These are phyloP conservation scores for Euclidium syriacum DNA, from an alignment of 345 rosid species.

Conservation along the genomic window DNA sequence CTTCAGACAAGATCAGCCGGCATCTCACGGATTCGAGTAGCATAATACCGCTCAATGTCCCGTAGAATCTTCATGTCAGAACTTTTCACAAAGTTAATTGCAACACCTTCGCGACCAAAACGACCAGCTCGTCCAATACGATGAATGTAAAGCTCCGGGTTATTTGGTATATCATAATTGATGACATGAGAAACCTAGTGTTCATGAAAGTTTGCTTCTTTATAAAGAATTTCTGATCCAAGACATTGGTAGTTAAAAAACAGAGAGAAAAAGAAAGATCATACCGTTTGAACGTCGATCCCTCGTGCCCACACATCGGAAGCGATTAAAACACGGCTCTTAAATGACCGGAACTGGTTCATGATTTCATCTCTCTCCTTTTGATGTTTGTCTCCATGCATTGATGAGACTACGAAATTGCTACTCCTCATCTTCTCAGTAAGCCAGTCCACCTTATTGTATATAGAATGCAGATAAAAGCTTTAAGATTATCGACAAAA, in stretches of 20 bases:
- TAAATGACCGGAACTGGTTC: constrained; percentile 70
- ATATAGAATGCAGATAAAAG: neutral
- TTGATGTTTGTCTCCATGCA: constrained; percentile 99
- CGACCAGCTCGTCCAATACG: constrained; percentile 96
- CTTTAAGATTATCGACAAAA: neutral
- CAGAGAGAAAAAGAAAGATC: neutral
- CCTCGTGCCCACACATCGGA: constrained; percentile 99
- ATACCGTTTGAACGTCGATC: constrained; percentile 90
- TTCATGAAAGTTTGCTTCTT: neutral
- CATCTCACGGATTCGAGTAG: constrained; percentile 83
- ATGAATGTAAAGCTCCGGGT: constrained; percentile 93
- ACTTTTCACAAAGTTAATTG: constrained; percentile 78
- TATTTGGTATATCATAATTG: constrained; percentile 89
- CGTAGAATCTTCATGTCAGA: constrained; percentile 74
- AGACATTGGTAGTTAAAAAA: neutral
- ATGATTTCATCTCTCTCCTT: constrained; percentile 93
- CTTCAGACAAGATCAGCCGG: constrained; percentile 67
- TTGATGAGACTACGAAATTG: constrained; percentile 88
- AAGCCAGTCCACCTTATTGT: constrained; percentile 93
- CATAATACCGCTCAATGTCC: constrained; percentile 73
- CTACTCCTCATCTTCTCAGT: constrained; percentile 88
- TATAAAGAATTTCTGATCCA: neutral
- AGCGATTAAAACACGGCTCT: constrained; percentile 83
- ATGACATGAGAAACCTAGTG: constrained; percentile 84
- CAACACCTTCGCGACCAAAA: constrained; percentile 95